A percentile compares a stretch with the other conserved stretches of the same genome.
These are phyloP conservation scores for Aquilaria agallochum DNA, from an alignment of 441 rosid genomes.

Conservation along the genomic window DNA sequence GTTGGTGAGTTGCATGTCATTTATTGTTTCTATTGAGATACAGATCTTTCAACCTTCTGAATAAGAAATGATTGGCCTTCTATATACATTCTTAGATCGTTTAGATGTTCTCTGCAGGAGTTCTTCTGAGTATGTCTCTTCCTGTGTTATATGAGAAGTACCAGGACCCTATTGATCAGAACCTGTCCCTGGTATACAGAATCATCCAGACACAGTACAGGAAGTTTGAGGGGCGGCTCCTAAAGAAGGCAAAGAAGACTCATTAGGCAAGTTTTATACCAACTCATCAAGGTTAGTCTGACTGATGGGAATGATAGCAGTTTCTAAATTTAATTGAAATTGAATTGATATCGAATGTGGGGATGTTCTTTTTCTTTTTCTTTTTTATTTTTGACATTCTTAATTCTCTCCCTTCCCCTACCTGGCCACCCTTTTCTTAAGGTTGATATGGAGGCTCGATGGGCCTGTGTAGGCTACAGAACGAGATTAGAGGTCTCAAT, in stretches of 20 bases:
- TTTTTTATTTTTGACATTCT: neutral
- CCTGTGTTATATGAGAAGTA: constrained; percentile 70
- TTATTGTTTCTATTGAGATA: constrained; percentile 1
- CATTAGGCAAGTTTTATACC: constrained; percentile 46
- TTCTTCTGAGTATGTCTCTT: constrained; percentile 60
- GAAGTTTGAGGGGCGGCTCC: constrained; percentile 45
- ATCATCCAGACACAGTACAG: constrained; percentile 43
- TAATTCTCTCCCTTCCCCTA: too few species aligned
- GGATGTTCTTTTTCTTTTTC: neutral
- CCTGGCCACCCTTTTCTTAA: too few species aligned
- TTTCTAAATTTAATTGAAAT: neutral
- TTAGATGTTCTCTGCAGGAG: constrained; percentile 35
- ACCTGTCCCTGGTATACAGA: constrained; percentile 38
- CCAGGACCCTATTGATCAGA: constrained; percentile 63
- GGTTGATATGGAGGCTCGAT: too few species aligned
- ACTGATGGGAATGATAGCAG: constrained; percentile 1
- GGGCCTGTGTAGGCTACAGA: too few species aligned
- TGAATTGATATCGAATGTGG: too few species aligned
- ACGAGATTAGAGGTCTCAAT: too few species aligned
- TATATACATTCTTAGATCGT: neutral
- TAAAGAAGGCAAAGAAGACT: constrained; percentile 73
- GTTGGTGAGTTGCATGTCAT: constrained; percentile 46
- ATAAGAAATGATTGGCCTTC: neutral
- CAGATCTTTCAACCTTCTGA: constrained; percentile 1
- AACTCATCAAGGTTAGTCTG: neutral